Conservation (phyloP, 2,329 filamentous ascomycete species). For the Paraphaeosphaeria sporulosa region DNA sequence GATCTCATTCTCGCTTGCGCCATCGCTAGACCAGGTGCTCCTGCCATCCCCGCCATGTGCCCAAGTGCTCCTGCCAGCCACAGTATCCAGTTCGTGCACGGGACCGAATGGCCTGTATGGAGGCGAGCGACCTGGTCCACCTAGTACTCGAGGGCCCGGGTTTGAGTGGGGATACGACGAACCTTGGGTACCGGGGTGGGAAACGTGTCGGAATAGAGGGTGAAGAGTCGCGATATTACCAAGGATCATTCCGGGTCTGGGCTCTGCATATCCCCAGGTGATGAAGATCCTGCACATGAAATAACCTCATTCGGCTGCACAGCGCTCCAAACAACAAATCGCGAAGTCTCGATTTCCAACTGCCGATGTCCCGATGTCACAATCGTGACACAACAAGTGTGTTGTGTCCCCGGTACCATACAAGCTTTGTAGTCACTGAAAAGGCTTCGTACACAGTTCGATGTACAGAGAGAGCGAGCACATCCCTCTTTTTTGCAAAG, state of each 20-base stretch:
- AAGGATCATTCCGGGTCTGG: constrained; percentile 46
- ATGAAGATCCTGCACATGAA: too few relatives aligned
- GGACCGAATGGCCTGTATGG: constrained; percentile 18
- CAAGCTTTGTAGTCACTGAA: too few relatives aligned
- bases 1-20: constrained; percentile 24
- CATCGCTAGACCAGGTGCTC: constrained; percentile 19
- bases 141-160: constrained; percentile 10
- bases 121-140: constrained; percentile 10
- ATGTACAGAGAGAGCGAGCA: too few relatives aligned
- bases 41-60: constrained; percentile 17
- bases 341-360: too few relatives aligned
- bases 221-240: constrained; percentile 45
- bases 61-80: constrained; percentile 6
- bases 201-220: constrained; percentile 39
- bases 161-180: not conserved
- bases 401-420: too few relatives aligned
- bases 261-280: constrained; percentile 47
- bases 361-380: too few relatives aligned
- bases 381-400: too few relatives aligned
- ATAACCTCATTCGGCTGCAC: too few relatives aligned
- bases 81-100: constrained; percentile 17
- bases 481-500: too few relatives aligned
- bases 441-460: too few relatives aligned
- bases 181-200: constrained; percentile 25
- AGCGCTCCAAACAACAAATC: too few relatives aligned